A percentile compares a stretch with the other conserved stretches of the same genome.
Evolutionary conservation across 495 filamentous ascomycete species (phyloP).

Genomic region (Aspergillus cavernicola): DNA sequence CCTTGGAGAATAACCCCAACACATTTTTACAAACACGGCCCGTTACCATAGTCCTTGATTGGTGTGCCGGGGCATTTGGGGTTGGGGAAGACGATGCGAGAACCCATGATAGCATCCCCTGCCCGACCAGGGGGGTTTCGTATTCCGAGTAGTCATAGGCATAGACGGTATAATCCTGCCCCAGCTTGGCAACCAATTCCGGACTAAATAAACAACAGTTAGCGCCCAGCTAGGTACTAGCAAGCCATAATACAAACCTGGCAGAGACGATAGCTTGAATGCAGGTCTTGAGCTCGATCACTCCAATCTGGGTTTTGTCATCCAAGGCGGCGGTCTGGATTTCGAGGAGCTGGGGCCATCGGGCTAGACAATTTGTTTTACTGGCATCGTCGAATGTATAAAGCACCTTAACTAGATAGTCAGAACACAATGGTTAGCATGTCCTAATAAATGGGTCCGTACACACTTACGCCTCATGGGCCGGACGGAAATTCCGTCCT

Average conservation of each 20-base stretch:
- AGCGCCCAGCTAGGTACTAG: conserved; percentile 8
- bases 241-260: conserved; percentile 42
- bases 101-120: conserved; percentile 90
- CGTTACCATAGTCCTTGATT: conserved; percentile 75
- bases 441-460: not conserved
- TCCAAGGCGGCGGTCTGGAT: conserved; percentile 79
- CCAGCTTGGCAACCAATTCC: conserved; percentile 77
- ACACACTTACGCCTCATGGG: conserved; percentile 50
- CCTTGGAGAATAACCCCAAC: conserved; percentile 76
- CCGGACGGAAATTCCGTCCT: conserved; percentile 51
- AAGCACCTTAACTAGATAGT: conserved; percentile 70
- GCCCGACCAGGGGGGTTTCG: conserved; percentile 87
- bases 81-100: conserved; percentile 60
- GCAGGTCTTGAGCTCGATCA: conserved; percentile 87
- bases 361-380: conserved; percentile 86
- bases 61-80: conserved; percentile 51
- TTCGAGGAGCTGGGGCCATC: conserved; percentile 76
- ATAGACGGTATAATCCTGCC: conserved; percentile 93
- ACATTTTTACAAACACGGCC: conserved; percentile 85
- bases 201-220: conserved; percentile 54
- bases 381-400: conserved; percentile 93
- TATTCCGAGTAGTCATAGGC: conserved; percentile 96
- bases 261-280: conserved; percentile 80
- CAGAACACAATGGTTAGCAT: conserved; percentile 19
- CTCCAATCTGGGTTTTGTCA: conserved; percentile 72